Percentiles rank a stretch among this genome's conserved stretches.
phyloP scores from a whole-genome alignment of 2,329 filamentous ascomycete genomes.

The Huntiella bhutanensis region DNA sequence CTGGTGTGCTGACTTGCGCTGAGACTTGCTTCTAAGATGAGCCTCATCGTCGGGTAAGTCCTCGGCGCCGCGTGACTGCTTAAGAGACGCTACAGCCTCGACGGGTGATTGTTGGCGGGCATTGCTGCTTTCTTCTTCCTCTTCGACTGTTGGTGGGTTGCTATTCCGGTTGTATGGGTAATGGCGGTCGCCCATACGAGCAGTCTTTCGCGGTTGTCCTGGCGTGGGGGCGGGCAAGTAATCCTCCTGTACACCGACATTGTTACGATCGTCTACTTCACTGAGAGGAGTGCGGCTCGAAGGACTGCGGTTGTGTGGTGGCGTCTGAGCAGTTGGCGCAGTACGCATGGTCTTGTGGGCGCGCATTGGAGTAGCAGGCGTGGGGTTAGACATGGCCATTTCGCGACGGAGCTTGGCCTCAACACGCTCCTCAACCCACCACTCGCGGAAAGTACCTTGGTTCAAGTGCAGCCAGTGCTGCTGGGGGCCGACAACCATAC shows the following conservation, averaged over 20 bases:
- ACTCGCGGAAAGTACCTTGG: slow-evolving; percentile 92
- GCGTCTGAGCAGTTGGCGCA: slow-evolving; percentile 49
- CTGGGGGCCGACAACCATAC: slow-evolving; percentile 96
- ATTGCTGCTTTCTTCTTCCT: slow-evolving; percentile 22
- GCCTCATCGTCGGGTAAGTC: slow-evolving; percentile 55
- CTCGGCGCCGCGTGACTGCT: slow-evolving; percentile 32
- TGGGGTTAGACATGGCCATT: slow-evolving; percentile 28
- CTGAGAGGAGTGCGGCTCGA: slow-evolving; percentile 73
- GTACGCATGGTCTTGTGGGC: slow-evolving; percentile 43
- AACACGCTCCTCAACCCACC: slow-evolving; percentile 84
- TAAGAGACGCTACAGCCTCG: slow-evolving; percentile 42
- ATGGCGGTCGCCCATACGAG: slow-evolving; percentile 50
- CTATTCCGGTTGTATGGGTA: slow-evolving; percentile 49
- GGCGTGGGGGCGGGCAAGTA: slow-evolving; percentile 89
- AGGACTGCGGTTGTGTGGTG: slow-evolving; percentile 56
- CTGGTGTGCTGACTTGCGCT: slow-evolving; percentile 36
- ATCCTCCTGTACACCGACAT: slow-evolving; percentile 58
- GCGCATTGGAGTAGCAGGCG: slow-evolving; percentile 41
- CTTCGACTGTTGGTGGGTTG: slow-evolving; percentile 24
- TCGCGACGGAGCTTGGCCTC: slow-evolving; percentile 47
- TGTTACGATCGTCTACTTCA: slow-evolving; percentile 68
- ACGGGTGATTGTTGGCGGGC: slow-evolving; percentile 33
- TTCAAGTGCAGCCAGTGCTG: slow-evolving; percentile 98
- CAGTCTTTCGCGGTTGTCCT: slow-evolving; percentile 82
- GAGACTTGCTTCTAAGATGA: slow-evolving; percentile 54